Conservation (phyloP, 352 stramenopile genomes). For the Phytophthora idaei region DNA sequence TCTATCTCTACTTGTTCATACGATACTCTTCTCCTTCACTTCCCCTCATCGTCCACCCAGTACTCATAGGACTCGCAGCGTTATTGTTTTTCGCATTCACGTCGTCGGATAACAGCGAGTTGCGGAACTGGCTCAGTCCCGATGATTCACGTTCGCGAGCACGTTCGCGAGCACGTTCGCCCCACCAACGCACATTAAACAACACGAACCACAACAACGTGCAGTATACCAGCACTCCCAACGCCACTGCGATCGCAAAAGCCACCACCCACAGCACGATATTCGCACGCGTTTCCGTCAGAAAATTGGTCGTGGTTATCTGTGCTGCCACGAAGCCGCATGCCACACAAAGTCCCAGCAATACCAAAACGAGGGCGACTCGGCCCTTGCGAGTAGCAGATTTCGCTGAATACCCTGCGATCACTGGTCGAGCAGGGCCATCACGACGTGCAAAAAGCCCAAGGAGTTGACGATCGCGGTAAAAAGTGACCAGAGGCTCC, state of each 20-base stretch:
- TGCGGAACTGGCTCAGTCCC: constrained; percentile 21
- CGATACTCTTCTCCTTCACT: constrained; percentile 6
- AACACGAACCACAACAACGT: constrained; percentile 44
- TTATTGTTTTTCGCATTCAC: constrained; percentile 12
- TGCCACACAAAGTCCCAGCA: constrained; percentile 40
- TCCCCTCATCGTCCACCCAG: constrained; percentile 3
- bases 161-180: constrained; percentile 19
- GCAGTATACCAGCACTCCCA: constrained; percentile 56
- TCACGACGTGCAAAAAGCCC: constrained; percentile 48
- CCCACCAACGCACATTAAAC: constrained; percentile 54
- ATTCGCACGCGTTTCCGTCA: constrained; percentile 35
- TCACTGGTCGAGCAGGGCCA: constrained; percentile 32
- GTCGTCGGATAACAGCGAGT: constrained; percentile 24
- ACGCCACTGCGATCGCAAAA: constrained; percentile 46
- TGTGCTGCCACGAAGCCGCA: constrained; percentile 43
- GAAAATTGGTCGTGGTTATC: constrained; percentile 46
- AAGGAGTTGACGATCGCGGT: constrained; percentile 55
- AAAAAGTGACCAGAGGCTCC: constrained; percentile 68
- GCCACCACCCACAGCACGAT: constrained; percentile 53
- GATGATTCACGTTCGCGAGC: constrained; percentile 21
- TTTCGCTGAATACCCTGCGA: constrained; percentile 37
- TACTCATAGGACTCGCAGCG: constrained; percentile 24
- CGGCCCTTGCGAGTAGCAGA: constrained; percentile 47
- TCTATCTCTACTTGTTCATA: constrained; percentile 14
- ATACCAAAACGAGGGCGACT: constrained; percentile 37